Base-by-base conservation (phyloP, 495 filamentous ascomycete species). In the Podospora conica region DNA sequence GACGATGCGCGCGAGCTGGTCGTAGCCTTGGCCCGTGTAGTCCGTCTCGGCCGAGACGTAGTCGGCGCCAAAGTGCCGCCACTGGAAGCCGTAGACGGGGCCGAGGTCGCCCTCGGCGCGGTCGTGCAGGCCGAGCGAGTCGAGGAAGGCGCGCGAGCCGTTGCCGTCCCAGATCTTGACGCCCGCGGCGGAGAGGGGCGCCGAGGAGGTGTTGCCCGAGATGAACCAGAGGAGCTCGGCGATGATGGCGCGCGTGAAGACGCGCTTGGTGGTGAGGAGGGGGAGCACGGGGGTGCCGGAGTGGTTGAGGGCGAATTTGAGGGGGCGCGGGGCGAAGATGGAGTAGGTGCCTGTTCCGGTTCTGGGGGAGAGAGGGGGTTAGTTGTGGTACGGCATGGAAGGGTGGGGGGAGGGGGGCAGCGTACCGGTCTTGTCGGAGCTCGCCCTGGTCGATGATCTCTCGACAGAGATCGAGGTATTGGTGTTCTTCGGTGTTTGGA, bases 111-210 rank as follows among this genome's bases (percentile, higher is more conserved):
- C 95, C 22, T 85, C 90, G 29, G 82, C 90, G 65, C 93, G 90
- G 71, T 95, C 83, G 0, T 83, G 77, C 11, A 98, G 84, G 7
- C 94, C 93, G 15, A 94, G 82, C 62, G 79, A 86, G 78, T 98
- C 94, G 54, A 98, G 90, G 77, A 86, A 96, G 67, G 84, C 88
- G 73, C 95, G 94, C 61, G 87, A 90, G 65, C 94, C 95, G 74
- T 98, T 98, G 73, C 91, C 92, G 77, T 98, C 95, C 95, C 95
- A 98, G 80, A 98, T 98, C 76, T 96, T 96, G 71, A 98, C 86
- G 12, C 91, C 91, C 11, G 88, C 85, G 10, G 84, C 84, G 55
- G 85, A 87, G 23, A 98, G 88, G 0, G 92, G 80, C 3, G 83
- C 70, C 0, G 90, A 90, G 4, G 91, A 93, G 2, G 95, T 98